phyloP scores from a whole-genome alignment of 352 stramenopile species.

The Globisporangium okanoganense region DNA sequence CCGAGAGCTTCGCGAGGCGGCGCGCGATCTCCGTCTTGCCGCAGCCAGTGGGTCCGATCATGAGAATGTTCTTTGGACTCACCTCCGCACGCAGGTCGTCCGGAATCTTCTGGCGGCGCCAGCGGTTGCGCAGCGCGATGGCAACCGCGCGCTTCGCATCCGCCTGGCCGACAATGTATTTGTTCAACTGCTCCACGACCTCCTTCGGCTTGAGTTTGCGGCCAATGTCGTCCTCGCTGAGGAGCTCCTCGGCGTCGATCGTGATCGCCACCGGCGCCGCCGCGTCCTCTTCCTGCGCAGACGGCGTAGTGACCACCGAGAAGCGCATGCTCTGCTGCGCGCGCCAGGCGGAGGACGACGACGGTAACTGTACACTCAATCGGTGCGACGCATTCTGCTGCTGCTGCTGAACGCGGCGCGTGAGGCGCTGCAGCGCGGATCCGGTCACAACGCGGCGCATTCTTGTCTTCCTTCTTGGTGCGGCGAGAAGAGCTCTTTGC shows the following conservation, averaged over 20 bases:
- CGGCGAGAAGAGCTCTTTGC: conserved; percentile 14
- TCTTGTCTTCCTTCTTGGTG: conserved; percentile 12
- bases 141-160: conserved; percentile 98
- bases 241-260: conserved; percentile 17
- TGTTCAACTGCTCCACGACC: conserved; percentile 95
- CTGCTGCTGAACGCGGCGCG: conserved; percentile 19
- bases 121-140: conserved; percentile 98
- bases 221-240: conserved; percentile 49
- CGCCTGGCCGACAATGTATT: conserved; percentile 97
- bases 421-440: conserved; percentile 39
- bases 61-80: conserved; percentile 99
- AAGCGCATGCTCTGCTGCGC: conserved; percentile 16
- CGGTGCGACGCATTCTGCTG: not conserved
- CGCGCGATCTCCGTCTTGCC: conserved; percentile 98
- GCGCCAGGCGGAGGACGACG: conserved; percentile 8
- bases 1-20: conserved; percentile 95
- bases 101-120: conserved; percentile 94
- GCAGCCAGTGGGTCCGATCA: conserved; percentile 98
- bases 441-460: conserved; percentile 52
- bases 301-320: conserved; percentile 32
- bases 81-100: conserved; percentile 89
- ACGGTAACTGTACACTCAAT: not conserved
- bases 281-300: conserved; percentile 22
- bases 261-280: conserved; percentile 20
- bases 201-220: conserved; percentile 89